A percentile compares a stretch with the other conserved stretches of the same genome.
Conservation (phyloP, 1,139 yeast genomes). For the Wickerhamomyces sp. region DNA sequence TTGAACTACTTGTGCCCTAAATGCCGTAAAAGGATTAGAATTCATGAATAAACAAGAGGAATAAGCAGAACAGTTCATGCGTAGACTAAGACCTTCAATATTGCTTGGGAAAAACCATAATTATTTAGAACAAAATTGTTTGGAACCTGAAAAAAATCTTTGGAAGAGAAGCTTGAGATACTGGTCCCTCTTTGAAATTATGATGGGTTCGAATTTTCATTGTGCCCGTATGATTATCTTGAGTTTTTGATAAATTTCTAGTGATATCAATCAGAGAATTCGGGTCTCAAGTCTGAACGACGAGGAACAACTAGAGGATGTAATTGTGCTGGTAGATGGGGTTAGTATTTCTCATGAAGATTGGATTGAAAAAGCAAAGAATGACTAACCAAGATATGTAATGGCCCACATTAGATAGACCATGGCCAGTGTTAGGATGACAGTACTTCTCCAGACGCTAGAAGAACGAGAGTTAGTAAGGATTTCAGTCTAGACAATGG, state of each 20-base stretch:
- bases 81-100: too few relatives aligned
- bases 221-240: too few relatives aligned
- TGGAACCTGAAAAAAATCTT: not conserved
- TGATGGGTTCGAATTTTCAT: too few relatives aligned
- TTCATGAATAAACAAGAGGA: too few relatives aligned
- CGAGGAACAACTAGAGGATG: conserved; percentile 82
- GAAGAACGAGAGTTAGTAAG: not conserved
- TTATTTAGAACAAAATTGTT: too few relatives aligned
- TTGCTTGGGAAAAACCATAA: too few relatives aligned
- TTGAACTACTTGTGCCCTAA: too few relatives aligned
- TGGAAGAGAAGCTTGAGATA: not conserved
- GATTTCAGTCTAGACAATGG: not conserved
- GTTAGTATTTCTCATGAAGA: not conserved
- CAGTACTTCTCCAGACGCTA: conserved; percentile 88
- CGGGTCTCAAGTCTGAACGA: conserved; percentile 79
- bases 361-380: not conserved
- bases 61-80: too few relatives aligned
- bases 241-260: too few relatives aligned
- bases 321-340: conserved; percentile 37
- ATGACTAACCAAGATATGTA: conserved; percentile 55
- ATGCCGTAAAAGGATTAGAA: too few relatives aligned
- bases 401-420: conserved; percentile 95
- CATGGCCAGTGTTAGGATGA: conserved; percentile 78
- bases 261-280: conserved; percentile 34
- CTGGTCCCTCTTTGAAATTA: not conserved